Evolutionary conservation across 1,284 basidiomycete genomes (phyloP).

Genomic region (Pyrrhoderma lamaoense): DNA sequence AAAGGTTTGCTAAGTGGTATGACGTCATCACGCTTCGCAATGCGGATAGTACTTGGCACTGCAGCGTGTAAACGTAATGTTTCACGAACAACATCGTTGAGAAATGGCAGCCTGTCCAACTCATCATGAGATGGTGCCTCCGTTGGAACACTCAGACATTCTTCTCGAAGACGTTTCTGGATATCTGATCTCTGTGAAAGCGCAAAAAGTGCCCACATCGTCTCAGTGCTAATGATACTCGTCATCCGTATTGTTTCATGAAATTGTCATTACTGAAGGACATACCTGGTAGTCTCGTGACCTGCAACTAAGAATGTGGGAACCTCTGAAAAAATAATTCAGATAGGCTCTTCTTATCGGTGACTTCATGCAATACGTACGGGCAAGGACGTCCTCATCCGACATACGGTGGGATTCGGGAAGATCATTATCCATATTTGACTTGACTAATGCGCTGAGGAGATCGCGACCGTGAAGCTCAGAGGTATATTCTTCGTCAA

Average conservation of each 20-base stretch:
- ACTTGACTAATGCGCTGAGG: conserved; percentile 48
- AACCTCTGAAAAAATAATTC: conserved; percentile 34
- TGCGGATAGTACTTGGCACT: conserved; percentile 20
- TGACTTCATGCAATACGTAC: conserved; percentile 36
- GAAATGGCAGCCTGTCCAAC: conserved; percentile 27
- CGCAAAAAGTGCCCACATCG: conserved; percentile 57
- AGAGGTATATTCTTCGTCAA: conserved; percentile 26
- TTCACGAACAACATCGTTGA: conserved; percentile 30
- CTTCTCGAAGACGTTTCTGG: conserved; percentile 64
- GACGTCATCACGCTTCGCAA: conserved; percentile 22
- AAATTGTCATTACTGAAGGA: neutral
- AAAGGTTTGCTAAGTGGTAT: conserved; percentile 24
- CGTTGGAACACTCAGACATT: conserved; percentile 40
- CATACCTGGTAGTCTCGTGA: conserved; percentile 66
- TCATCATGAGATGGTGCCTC: conserved; percentile 26
- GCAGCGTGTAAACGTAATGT: conserved; percentile 22
- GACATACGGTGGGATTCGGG: conserved; percentile 52
- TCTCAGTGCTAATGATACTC: conserved; percentile 23
- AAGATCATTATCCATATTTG: conserved; percentile 56
- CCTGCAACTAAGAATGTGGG: conserved; percentile 61
- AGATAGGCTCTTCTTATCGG: neutral
- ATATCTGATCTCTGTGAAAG: conserved; percentile 47
- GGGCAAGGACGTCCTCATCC: conserved; percentile 69
- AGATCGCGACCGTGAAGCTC: conserved; percentile 37
- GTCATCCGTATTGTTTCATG: neutral